Evolutionary conservation across 2,329 filamentous ascomycete genomes (phyloP).

Genomic region (Hypoxylon sp.): DNA sequence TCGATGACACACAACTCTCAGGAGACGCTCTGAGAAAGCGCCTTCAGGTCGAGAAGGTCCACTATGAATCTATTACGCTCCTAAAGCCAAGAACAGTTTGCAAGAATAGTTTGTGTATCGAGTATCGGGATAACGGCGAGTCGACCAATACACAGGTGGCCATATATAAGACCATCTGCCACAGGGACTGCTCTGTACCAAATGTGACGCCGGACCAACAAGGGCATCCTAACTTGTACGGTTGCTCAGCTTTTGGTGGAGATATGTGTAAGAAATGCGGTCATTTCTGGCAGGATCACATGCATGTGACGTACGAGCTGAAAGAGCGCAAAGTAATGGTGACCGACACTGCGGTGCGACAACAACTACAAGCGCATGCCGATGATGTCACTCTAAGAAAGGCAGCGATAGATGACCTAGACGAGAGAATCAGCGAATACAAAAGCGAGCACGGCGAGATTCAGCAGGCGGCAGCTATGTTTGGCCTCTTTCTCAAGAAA

Average conservation of each 20-base stretch:
- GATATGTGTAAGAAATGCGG: constrained; percentile 43
- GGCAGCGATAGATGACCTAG: background rate
- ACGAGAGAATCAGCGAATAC: constrained; percentile 50
- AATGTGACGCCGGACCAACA: background rate
- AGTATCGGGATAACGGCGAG: background rate
- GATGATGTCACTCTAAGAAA: background rate
- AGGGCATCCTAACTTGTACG: background rate
- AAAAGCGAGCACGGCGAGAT: constrained; percentile 54
- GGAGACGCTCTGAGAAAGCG: background rate
- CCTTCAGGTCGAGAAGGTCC: background rate
- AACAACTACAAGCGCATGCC: background rate
- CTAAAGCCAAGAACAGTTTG: background rate
- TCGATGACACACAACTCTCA: background rate
- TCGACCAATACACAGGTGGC: constrained; percentile 1
- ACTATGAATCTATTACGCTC: background rate
- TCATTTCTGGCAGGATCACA: constrained; percentile 57
- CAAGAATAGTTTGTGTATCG: background rate
- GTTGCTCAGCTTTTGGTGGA: background rate
- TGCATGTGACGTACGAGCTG: constrained; percentile 56
- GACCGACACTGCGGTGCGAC: constrained; percentile 49
- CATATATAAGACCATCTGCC: constrained; percentile 2
- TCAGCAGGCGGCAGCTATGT: constrained; percentile 55
- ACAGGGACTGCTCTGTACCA: background rate
- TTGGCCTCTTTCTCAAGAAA: constrained; percentile 58
- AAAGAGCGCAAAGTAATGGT: constrained; percentile 46